A percentile compares a stretch with the other conserved stretches of the same genome.
These are phyloP conservation scores for Clarireedia homoeocarpa DNA, from an alignment of 2,329 filamentous ascomycete species.

Conservation along the genomic window DNA sequence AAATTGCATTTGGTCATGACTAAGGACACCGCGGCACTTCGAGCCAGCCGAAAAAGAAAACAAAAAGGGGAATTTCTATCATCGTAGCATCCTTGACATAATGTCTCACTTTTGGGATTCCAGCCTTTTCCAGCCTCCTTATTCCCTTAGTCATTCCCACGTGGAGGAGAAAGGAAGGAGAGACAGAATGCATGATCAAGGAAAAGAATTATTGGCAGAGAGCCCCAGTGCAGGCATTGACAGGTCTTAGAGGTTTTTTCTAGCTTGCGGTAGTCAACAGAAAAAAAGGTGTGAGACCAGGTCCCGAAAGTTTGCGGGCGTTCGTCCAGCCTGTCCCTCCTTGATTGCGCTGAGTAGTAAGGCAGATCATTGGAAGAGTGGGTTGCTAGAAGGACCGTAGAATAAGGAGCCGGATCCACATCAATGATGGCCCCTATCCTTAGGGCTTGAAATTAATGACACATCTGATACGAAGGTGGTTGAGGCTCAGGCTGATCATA, in stretches of 20 bases:
- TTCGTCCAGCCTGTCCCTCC: not conserved
- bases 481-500: conserved; percentile 5
- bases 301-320: not conserved
- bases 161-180: not conserved
- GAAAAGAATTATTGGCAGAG: not conserved
- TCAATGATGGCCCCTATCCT: not conserved
- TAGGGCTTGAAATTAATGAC: not conserved
- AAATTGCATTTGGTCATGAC: not conserved
- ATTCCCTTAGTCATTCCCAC: conserved; percentile 6
- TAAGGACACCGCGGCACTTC: not conserved
- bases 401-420: not conserved
- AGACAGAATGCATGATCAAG: not conserved
- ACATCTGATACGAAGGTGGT: conserved; percentile 2
- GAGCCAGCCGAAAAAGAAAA: not conserved
- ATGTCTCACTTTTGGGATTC: conserved; percentile 3
- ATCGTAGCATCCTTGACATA: not conserved
- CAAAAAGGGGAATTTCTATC: conserved; percentile 1
- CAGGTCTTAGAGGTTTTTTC: not conserved
- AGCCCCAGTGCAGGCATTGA: not conserved
- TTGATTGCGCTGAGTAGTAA: not conserved
- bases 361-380: not conserved
- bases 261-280: not conserved
- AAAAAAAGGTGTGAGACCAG: not conserved
- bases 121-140: not conserved
- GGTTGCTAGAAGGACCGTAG: not conserved